Evolutionary conservation across 176 grass and related monocot species (phyloP).

Genomic region (Raddia distichophylla): DNA sequence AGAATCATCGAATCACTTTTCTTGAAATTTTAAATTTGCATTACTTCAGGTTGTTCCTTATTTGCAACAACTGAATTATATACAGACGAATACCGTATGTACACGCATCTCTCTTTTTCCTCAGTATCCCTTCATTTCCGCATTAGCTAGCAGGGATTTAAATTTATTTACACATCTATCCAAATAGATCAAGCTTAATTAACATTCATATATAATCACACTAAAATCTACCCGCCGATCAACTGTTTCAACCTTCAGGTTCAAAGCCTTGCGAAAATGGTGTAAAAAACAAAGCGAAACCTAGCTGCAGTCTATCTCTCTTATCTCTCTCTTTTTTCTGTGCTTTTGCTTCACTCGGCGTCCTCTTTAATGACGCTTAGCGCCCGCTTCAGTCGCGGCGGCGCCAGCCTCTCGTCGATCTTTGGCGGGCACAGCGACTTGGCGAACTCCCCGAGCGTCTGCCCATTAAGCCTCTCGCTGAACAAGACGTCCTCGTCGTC

Average conservation of each 20-base stretch:
- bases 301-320: not conserved
- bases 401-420: not conserved
- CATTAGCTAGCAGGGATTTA: too few relatives aligned
- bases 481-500: not conserved
- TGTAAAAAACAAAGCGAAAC: not conserved
- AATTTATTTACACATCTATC: too few relatives aligned
- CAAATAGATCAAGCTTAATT: too few relatives aligned
- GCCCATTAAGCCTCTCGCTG: conserved; percentile 56
- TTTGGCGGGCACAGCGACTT: not conserved
- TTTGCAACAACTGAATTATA: not conserved
- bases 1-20: not conserved
- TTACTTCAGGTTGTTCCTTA: not conserved
- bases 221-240: not conserved
- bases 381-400: conserved; percentile 35
- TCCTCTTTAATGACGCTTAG: conserved; percentile 63
- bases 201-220: too few relatives aligned
- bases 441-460: conserved; percentile 42
- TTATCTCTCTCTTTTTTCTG: not conserved
- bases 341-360: conserved; percentile 10
- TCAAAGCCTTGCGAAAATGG: not conserved
- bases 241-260: conserved; percentile 9
- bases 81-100: not conserved
- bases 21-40: not conserved
- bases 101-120: not conserved
- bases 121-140: not conserved